Percentiles rank a stretch among this genome's conserved stretches.
Evolutionary conservation across 148 eudicot species (phyloP).

Genomic region (Polygonum aviculare): DNA sequence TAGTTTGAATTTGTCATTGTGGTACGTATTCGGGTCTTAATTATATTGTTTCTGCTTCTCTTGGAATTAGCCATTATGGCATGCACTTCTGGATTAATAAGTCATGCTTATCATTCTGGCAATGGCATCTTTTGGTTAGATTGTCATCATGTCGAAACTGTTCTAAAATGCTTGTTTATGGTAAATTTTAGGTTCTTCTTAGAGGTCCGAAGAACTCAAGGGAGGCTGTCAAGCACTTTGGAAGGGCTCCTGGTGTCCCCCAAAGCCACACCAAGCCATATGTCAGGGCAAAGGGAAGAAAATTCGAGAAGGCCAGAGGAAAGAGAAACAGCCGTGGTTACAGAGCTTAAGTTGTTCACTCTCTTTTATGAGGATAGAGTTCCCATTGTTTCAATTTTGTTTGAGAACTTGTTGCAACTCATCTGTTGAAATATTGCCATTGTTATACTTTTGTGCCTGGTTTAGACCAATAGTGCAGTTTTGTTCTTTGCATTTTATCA

Average conservation of each 20-base stretch:
- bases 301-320: conserved; percentile 36
- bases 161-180: not conserved
- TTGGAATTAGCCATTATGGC: too few species aligned
- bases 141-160: not conserved
- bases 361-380: not conserved
- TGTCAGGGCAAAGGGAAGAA: conserved; percentile 30
- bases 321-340: conserved; percentile 42
- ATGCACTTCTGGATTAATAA: too few species aligned
- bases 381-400: conserved; percentile 7
- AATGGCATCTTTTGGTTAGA: not conserved
- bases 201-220: conserved; percentile 40
- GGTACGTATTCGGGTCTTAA: too few species aligned
- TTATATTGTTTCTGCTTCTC: too few species aligned
- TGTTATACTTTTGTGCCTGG: not conserved
- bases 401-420: not conserved
- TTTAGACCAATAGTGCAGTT: not conserved
- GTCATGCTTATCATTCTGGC: not conserved
- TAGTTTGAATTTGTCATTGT: too few species aligned
- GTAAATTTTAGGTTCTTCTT: conserved; percentile 26
- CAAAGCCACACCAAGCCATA: conserved; percentile 41
- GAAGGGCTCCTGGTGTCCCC: conserved; percentile 40
- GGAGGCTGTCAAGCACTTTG: conserved; percentile 36
- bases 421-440: not conserved
- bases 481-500: not conserved
- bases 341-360: conserved; percentile 16